Base-by-base conservation (phyloP, 1,284 basidiomycete genomes). In the Leccinum proximum region DNA sequence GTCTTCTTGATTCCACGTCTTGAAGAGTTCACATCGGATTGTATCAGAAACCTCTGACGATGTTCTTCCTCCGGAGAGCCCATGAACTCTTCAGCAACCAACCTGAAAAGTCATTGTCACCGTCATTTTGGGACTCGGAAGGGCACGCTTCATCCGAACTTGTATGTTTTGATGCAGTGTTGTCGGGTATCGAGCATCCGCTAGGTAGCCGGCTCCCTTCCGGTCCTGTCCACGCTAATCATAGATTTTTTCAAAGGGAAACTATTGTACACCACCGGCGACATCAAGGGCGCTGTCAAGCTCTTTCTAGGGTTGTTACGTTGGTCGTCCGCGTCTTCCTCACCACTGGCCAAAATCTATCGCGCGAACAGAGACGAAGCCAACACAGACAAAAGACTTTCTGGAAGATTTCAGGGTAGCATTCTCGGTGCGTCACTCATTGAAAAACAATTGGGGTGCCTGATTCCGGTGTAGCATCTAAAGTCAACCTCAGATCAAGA, bases 361-460 rank as follows among this genome's bases (percentile, higher is more conserved):
- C 65, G 56, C 5, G 70, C 66, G 18, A 74, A 71, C 42, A 70
- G 66, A 48, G 70, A 67, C 2, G 76, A 64, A 37, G 59, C 53
- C 2, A 75, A 70, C 38, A 79, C 80, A 48, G 88, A 91, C 69
- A 88, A 86, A 67, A 22, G 78, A 89, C 1, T 89, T 85, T 67
- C 72, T 93, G 18, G 91, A 92, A 64, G 92, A 93, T 74, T 93
- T 93, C 69, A 82, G 86, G 42, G 85, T 89, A n/a, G 88, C 92
- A 14, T 85, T 88, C 67, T 82, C 84, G 71, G 91, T 93, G 69
- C 56, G 80, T 69, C 48, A 42, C 62, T n/a, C 26, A 6, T 64
- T 30, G 13, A 42, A 33, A 10, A n/a, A 13, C 22, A 56, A 30
- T 16, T 14, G 10, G 3, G 18, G 1, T 30, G 14, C 22, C 59